Evolutionary conservation across 2,329 filamentous ascomycete genomes (phyloP).

Genomic region (Corniculantispora saksenae): DNA sequence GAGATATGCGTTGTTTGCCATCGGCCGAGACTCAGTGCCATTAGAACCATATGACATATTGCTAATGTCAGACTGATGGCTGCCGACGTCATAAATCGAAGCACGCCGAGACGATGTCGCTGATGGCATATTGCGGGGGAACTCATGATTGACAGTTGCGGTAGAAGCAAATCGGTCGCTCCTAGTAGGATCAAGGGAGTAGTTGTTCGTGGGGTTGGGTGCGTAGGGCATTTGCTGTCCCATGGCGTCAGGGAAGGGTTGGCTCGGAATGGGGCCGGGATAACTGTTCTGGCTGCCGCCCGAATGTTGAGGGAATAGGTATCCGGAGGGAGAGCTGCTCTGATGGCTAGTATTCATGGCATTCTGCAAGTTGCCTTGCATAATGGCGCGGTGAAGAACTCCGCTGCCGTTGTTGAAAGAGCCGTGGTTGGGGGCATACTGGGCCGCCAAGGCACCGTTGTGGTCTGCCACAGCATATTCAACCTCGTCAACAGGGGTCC

Average conservation of each 20-base stretch:
- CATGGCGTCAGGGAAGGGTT: background rate
- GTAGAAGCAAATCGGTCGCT: conserved; percentile 22
- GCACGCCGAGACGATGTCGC: conserved; percentile 23
- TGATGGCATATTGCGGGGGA: conserved; percentile 29
- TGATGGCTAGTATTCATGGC: conserved; percentile 16
- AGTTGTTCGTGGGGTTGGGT: conserved; percentile 21
- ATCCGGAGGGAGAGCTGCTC: background rate
- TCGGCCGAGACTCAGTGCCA: conserved; percentile 17
- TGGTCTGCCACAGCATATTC: conserved; percentile 37
- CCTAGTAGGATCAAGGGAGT: conserved; percentile 24
- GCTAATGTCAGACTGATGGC: conserved; percentile 22
- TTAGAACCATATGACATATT: conserved; percentile 19
- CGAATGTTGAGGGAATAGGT: background rate
- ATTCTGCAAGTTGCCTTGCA: conserved; percentile 26
- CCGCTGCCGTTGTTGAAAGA: conserved; percentile 21
- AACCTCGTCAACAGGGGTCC: conserved; percentile 63
- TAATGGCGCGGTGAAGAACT: conserved; percentile 30
- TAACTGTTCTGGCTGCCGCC: background rate
- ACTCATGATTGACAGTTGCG: conserved; percentile 25
- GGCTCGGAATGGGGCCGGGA: background rate
- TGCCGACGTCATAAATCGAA: conserved; percentile 25
- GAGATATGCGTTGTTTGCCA: conserved; percentile 19
- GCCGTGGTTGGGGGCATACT: conserved; percentile 16
- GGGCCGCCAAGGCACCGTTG: conserved; percentile 14
- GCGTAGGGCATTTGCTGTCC: background rate